phyloP scores from a whole-genome alignment of 441 rosid genomes.

The Arabidopsis hybrid region DNA sequence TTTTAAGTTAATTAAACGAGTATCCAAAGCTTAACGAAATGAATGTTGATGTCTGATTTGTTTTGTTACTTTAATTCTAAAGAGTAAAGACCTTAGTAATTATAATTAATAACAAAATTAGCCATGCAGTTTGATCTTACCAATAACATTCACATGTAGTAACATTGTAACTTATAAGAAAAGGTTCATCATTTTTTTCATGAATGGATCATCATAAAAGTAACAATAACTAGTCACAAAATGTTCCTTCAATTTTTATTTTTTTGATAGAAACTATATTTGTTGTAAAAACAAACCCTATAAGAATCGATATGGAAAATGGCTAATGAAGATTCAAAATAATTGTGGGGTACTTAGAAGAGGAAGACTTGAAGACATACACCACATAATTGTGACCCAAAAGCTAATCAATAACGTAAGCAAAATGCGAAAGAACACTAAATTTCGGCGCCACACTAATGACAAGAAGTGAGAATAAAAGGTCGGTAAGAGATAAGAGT shows the following conservation, averaged over 20 bases:
- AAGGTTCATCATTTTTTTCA: neutral
- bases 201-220: neutral
- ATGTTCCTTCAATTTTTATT: neutral
- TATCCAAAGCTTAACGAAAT: too few relatives aligned
- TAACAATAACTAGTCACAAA: neutral
- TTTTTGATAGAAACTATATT: too few relatives aligned
- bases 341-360: constrained; percentile 22
- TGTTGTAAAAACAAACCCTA: too few relatives aligned
- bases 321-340: neutral
- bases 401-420: constrained; percentile 39
- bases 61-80: too few relatives aligned
- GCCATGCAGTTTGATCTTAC: too few relatives aligned
- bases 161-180: neutral
- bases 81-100: too few relatives aligned
- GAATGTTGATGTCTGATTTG: too few relatives aligned
- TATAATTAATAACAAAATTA: too few relatives aligned
- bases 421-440: constrained; percentile 26
- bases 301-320: neutral
- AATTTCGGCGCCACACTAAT: constrained; percentile 39
- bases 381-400: constrained; percentile 30
- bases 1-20: too few relatives aligned
- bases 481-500: constrained; percentile 35
- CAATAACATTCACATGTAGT: too few relatives aligned
- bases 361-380: constrained; percentile 8
- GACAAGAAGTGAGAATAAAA: constrained; percentile 30